Percentiles rank a stretch among this genome's conserved stretches.
These are phyloP conservation scores for Euclidium syriacum DNA, from an alignment of 345 rosid species.

Conservation along the genomic window DNA sequence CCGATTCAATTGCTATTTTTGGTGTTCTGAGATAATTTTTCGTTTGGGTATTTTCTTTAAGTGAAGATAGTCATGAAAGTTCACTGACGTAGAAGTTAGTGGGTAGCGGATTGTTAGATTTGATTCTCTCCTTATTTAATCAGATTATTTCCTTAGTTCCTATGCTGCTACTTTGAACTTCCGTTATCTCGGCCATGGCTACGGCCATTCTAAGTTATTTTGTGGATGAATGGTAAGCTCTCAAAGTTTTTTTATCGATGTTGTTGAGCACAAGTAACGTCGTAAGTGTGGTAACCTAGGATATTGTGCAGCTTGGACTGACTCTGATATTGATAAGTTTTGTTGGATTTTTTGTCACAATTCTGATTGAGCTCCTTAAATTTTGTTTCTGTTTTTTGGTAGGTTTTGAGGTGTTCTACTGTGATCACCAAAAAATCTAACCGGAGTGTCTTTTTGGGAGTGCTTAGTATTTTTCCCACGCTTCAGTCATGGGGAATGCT, in stretches of 20 bases:
- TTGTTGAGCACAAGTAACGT: background rate
- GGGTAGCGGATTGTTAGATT: slow-evolving; percentile 32
- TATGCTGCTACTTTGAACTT: background rate
- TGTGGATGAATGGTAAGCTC: background rate
- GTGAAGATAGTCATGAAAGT: slow-evolving; percentile 3
- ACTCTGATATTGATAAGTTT: background rate
- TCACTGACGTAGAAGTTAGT: slow-evolving; percentile 22
- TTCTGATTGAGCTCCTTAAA: background rate
- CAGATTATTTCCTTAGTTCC: background rate
- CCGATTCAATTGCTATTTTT: slow-evolving; percentile 29
- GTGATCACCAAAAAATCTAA: background rate
- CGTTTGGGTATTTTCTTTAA: slow-evolving; percentile 7
- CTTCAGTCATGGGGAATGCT: slow-evolving; percentile 74
- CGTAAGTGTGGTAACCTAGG: background rate
- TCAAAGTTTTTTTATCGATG: background rate
- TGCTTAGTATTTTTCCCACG: background rate
- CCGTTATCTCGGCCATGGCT: background rate
- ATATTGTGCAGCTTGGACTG: background rate
- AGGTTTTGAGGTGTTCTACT: slow-evolving; percentile 14
- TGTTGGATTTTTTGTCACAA: background rate
- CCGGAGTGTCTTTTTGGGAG: background rate
- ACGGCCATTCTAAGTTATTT: background rate
- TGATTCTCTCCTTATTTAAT: slow-evolving; percentile 1
- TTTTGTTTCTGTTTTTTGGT: background rate
- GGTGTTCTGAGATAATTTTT: slow-evolving; percentile 3